These are phyloP conservation scores for Papiliotrema fonsecae DNA, from an alignment of 1,284 basidiomycete genomes.

Conservation along the genomic window DNA sequence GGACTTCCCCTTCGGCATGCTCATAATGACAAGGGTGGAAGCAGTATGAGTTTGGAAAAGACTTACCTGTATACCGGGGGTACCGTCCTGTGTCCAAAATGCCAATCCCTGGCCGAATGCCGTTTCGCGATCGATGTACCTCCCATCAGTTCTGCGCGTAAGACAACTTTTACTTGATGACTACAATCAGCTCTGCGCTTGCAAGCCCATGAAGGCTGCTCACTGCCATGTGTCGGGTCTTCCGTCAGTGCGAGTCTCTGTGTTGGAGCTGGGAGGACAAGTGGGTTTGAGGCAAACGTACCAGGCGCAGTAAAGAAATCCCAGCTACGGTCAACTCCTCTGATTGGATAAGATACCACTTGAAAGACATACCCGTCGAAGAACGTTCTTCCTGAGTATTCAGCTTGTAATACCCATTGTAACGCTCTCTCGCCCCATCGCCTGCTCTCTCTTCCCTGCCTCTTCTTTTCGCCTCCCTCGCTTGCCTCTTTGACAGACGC, in stretches of 20 bases:
- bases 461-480: neutral
- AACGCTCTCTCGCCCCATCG: neutral
- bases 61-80: slow-evolving; percentile 32
- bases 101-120: slow-evolving; percentile 29
- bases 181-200: neutral
- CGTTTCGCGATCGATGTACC: slow-evolving; percentile 19
- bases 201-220: slow-evolving; percentile 9
- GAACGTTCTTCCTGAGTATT: slow-evolving; percentile 39
- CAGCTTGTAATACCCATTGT: slow-evolving; percentile 15
- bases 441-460: neutral
- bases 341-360: neutral
- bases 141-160: slow-evolving; percentile 4
- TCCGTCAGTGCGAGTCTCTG: slow-evolving; percentile 3
- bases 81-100: slow-evolving; percentile 29
- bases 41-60: neutral
- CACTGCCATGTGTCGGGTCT: slow-evolving; percentile 42
- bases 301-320: slow-evolving; percentile 7
- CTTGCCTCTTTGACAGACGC: neutral
- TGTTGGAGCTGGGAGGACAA: neutral
- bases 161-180: slow-evolving; percentile 1
- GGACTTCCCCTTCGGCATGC: too few species aligned
- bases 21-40: neutral
- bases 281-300: neutral
- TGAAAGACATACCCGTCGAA: slow-evolving; percentile 35
- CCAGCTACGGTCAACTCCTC: neutral